Evolutionary conservation across 441 rosid genomes (phyloP).

Genomic region (Biscutella auriculata): DNA sequence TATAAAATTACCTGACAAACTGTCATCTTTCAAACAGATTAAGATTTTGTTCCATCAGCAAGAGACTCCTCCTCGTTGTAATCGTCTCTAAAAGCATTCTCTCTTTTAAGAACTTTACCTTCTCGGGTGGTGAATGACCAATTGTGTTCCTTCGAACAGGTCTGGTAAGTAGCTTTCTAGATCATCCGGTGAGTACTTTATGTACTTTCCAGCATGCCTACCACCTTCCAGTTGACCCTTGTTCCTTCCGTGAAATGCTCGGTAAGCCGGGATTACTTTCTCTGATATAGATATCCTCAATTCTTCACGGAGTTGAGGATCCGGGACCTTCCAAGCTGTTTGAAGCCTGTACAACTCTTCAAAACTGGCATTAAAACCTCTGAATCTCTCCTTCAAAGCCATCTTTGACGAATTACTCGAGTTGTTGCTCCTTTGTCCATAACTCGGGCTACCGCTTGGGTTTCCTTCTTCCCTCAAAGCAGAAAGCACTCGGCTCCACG

Average conservation of each 20-base stretch:
- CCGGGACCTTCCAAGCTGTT: conserved; percentile 93
- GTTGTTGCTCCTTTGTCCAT: conserved; percentile 24
- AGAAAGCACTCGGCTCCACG: conserved; percentile 66
- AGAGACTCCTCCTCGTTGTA: no score
- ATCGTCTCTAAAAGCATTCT: no score
- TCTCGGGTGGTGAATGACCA: conserved; percentile 71
- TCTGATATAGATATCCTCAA: conserved; percentile 83
- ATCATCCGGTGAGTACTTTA: conserved; percentile 87
- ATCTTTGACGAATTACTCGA: conserved; percentile 58
- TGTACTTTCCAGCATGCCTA: conserved; percentile 79
- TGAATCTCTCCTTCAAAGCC: conserved; percentile 79
- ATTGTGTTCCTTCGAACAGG: conserved; percentile 76
- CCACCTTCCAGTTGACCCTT: conserved; percentile 71
- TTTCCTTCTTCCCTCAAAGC: conserved; percentile 86
- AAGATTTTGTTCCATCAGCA: no score
- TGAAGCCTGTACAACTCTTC: conserved; percentile 83
- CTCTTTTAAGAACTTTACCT: conserved; percentile 46
- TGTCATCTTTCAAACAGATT: no score
- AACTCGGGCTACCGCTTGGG: conserved; percentile 51
- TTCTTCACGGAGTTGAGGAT: conserved; percentile 93
- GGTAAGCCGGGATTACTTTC: conserved; percentile 81
- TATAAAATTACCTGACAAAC: no score
- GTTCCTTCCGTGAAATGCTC: conserved; percentile 78
- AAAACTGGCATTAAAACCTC: conserved; percentile 76
- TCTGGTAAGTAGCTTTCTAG: conserved; percentile 67